Percentiles rank a stretch among this genome's conserved stretches.
These are phyloP conservation scores for Trypanosoma lewisi DNA, from an alignment of 208 protist genomes.

Conservation along the genomic window DNA sequence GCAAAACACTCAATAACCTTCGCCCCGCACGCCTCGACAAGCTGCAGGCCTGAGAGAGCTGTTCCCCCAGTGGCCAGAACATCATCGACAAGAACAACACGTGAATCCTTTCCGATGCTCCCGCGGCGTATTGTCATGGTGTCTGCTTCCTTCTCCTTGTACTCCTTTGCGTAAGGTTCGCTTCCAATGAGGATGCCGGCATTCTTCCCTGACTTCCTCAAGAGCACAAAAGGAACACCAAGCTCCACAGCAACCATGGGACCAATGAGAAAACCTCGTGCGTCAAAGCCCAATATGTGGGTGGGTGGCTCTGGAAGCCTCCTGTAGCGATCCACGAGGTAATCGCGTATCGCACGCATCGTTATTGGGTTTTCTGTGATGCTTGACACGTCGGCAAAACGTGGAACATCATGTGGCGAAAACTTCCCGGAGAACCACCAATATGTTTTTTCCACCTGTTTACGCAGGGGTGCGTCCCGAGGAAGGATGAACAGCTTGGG, in stretches of 20 bases:
- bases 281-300: constrained; percentile 88
- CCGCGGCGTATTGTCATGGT: constrained; percentile 84
- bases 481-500: constrained; percentile 55
- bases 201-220: constrained; percentile 88
- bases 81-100: constrained; percentile 91
- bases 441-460: constrained; percentile 59
- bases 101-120: constrained; percentile 60
- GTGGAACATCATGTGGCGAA: constrained; percentile 84
- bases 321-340: constrained; percentile 79
- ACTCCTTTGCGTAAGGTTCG: constrained; percentile 89
- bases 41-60: constrained; percentile 84
- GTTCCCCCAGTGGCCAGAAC: constrained; percentile 91
- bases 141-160: constrained; percentile 76
- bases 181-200: constrained; percentile 86
- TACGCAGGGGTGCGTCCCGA: constrained; percentile 33
- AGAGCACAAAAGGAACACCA: constrained; percentile 87
- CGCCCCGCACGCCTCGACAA: constrained; percentile 78
- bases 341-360: constrained; percentile 82
- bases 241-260: constrained; percentile 87
- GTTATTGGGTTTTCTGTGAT: constrained; percentile 75
- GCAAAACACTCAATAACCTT: constrained; percentile 65
- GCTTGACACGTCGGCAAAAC: constrained; percentile 87
- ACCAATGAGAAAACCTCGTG: constrained; percentile 89
- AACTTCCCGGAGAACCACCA: constrained; percentile 88
- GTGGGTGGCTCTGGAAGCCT: constrained; percentile 57